A percentile compares a stretch with the other conserved stretches of the same genome.
Evolutionary conservation across 2,329 filamentous ascomycete species (phyloP).

Genomic region (Talaromyces marneffei): DNA sequence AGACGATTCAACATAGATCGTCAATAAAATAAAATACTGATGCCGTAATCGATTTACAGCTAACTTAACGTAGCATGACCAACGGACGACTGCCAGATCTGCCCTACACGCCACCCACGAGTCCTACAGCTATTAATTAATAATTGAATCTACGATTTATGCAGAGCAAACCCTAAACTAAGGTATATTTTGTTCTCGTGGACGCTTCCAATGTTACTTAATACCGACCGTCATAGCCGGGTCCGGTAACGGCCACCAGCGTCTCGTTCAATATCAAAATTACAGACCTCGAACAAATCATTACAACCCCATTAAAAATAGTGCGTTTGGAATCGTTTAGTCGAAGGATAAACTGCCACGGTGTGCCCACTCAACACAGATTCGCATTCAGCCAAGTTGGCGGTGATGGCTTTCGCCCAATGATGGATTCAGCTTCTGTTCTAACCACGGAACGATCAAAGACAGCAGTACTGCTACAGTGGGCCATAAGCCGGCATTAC

Average conservation of each 20-base stretch:
- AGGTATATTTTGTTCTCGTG: background rate
- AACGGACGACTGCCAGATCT: background rate
- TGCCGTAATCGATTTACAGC: background rate
- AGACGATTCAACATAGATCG: no score
- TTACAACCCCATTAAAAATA: background rate
- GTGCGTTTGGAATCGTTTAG: background rate
- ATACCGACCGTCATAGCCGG: background rate
- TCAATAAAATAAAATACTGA: no score
- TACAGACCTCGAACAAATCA: background rate
- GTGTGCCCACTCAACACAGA: background rate
- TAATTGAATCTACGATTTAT: background rate
- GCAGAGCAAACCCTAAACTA: background rate
- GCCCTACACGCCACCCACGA: background rate
- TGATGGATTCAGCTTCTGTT: background rate
- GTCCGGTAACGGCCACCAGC: background rate
- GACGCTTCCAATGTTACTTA: background rate
- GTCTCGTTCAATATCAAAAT: background rate
- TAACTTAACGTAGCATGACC: background rate
- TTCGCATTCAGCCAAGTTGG: background rate
- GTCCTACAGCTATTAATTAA: background rate
- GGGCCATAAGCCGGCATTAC: background rate
- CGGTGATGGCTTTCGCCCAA: background rate
- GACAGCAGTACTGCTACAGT: background rate
- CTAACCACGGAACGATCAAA: background rate
- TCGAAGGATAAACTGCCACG: background rate